Evolutionary conservation across 768 basidiomycete species (phyloP).

Genomic region (Lentinula boryana): DNA sequence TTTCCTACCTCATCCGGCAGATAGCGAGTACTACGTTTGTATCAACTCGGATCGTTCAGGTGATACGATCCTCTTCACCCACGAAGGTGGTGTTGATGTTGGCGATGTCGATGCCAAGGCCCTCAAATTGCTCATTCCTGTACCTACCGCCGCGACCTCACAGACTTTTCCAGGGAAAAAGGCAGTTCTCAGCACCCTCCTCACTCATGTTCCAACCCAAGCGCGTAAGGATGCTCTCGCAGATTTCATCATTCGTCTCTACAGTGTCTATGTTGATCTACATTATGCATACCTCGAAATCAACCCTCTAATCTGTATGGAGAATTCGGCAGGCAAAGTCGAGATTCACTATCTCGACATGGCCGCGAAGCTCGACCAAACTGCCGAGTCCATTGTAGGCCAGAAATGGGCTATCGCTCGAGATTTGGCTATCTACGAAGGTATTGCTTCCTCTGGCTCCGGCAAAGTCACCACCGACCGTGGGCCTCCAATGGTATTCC

Average conservation of each 20-base stretch:
- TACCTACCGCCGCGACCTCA: constrained; percentile 32
- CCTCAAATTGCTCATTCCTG: constrained; percentile 79
- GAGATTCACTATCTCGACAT: constrained; percentile 96
- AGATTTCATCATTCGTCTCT: constrained; percentile 92
- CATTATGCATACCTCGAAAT: constrained; percentile 99
- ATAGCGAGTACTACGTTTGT: constrained; percentile 97
- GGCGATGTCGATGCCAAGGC: constrained; percentile 99
- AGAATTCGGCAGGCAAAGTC: constrained; percentile 38
- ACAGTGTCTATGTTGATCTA: constrained; percentile 96
- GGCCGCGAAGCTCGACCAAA: constrained; percentile 99
- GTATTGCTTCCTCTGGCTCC: constrained; percentile 36
- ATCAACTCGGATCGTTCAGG: constrained; percentile 94
- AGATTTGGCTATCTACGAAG: constrained; percentile 66
- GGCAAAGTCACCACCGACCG: constrained; percentile 76
- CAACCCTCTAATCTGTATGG: constrained; percentile 91
- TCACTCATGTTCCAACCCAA: constrained; percentile 69
- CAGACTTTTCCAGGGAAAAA: constrained; percentile 80
- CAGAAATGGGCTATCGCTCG: constrained; percentile 99
- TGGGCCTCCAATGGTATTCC: constrained; percentile 95
- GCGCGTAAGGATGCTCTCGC: constrained; percentile 86
- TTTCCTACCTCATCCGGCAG: constrained; percentile 92
- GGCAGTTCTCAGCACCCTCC: constrained; percentile 66
- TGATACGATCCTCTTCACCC: constrained; percentile 96
- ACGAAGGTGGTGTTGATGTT: constrained; percentile 97
- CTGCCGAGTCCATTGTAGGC: constrained; percentile 95